Evolutionary conservation across 169 alveolate genomes (phyloP).

Genomic region (Eimeria maxima): DNA sequence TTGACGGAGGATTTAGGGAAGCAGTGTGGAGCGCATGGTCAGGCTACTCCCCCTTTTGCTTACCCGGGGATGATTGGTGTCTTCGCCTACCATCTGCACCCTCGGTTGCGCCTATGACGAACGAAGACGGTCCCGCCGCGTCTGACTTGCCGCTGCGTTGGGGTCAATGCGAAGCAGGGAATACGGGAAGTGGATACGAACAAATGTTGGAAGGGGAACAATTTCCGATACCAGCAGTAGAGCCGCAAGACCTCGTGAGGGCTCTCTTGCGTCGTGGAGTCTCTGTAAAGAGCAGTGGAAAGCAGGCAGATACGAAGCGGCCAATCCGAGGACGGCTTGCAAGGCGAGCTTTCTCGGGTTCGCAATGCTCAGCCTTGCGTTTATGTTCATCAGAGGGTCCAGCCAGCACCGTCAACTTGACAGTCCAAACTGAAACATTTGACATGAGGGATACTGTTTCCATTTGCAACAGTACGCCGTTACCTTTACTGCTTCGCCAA

Average conservation of each 20-base stretch:
- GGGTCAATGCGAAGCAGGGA: background rate
- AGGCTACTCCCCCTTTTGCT: conserved; percentile 61
- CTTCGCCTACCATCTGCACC: conserved; percentile 40
- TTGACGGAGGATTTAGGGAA: background rate
- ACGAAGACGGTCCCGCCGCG: background rate
- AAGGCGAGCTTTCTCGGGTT: background rate
- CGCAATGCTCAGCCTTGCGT: conserved; percentile 64
- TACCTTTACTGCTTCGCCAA: conserved; percentile 34
- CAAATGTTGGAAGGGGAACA: background rate
- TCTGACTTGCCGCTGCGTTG: background rate
- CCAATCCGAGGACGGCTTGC: background rate
- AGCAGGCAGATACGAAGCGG: background rate
- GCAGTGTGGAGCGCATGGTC: conserved; percentile 70
- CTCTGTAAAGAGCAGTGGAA: background rate
- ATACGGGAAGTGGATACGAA: background rate
- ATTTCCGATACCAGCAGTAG: background rate
- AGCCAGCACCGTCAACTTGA: conserved; percentile 54
- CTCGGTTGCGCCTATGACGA: background rate
- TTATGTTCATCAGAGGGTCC: conserved; percentile 34
- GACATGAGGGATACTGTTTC: conserved; percentile 46
- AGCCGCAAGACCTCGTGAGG: background rate
- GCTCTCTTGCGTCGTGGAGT: conserved; percentile 72
- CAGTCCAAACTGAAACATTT: conserved; percentile 3
- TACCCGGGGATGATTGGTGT: conserved; percentile 55
- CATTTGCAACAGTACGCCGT: conserved; percentile 35